Base-by-base conservation (phyloP, 2,329 filamentous ascomycete genomes). In the Pseudogymnoascus sp. region DNA sequence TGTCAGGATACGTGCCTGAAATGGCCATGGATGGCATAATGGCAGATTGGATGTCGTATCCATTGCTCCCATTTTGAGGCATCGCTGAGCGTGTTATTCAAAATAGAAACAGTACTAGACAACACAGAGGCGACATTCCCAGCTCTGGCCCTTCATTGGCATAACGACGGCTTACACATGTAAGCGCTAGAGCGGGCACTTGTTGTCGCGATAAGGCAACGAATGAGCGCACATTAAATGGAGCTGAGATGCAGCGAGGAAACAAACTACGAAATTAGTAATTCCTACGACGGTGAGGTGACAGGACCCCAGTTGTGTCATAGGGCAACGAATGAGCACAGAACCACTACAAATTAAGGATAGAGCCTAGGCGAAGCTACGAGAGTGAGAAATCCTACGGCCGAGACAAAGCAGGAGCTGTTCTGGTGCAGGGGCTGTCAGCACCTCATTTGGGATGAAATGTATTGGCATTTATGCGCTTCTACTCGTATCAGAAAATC, bases 1-100 rank as follows among this genome's bases (percentile, higher is more conserved):
- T 54, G 15, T n/a, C 15, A 21, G 5, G 2, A 21, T 33, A 35
- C 29, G 29, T 33, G 11, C 29, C 47, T 21, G 47, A 54, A 54
- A 33, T 54, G 15, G 5, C 47, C 26, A 35, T 54, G n/a, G n/a
- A 54, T 54, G 29, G 47, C 35, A 54, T 54, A 21, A 54, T 54
- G 29, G n/a, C 47, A 54, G 47, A 54, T 35, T 54, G 47, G 47
- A 54, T 54, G 47, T 54, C 47, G 26, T 54, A 54, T 54, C 47
- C 47, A 35, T 35, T 54, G 29, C 47, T 33, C 29, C 47, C 47
- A 54, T 54, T 54, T 33, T 54, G 29, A 54, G 5, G 29, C 7
- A 21, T 17, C 5, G 1, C 26, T 54, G n/a, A 5, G 6, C 26
- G 11, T 5, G n/a, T 17, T 54, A 2, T 17, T 33, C 29, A 15